Evolutionary conservation across 2,329 filamentous ascomycete species (phyloP).

Genomic region (Paecilomyces variotii): DNA sequence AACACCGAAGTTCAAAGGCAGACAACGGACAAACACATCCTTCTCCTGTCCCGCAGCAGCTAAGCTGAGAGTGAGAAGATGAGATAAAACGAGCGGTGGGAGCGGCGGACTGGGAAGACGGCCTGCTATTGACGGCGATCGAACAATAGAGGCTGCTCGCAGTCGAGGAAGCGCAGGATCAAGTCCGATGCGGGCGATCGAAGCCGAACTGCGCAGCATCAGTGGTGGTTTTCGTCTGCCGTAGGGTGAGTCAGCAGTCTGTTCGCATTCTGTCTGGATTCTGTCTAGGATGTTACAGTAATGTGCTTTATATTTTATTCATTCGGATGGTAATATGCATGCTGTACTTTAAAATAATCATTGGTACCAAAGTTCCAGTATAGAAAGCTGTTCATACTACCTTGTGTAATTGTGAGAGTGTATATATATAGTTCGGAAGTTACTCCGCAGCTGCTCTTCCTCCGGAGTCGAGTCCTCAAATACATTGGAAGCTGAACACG

Average conservation of each 20-base stretch:
- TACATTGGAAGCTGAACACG: no score
- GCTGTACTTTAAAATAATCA: no score
- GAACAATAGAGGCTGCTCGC: conserved; percentile 1
- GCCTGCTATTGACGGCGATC: neutral
- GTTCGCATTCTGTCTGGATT: no score
- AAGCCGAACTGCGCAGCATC: neutral
- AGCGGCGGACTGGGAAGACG: neutral
- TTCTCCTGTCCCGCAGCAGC: conserved; percentile 2
- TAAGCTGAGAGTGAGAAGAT: conserved; percentile 1
- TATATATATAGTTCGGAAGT: no score
- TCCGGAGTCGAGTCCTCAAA: no score
- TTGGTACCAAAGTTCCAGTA: no score
- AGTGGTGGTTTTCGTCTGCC: neutral
- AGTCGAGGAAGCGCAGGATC: neutral
- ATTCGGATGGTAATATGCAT: no score
- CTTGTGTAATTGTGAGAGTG: no score
- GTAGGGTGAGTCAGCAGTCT: neutral
- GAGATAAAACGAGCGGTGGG: neutral
- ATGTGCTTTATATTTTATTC: no score
- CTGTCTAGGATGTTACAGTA: no score
- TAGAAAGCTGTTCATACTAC: no score
- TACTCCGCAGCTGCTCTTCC: no score
- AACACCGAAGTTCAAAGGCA: neutral
- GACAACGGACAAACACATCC: conserved; percentile 5
- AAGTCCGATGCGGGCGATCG: neutral